phyloP scores from a whole-genome alignment of 1,284 basidiomycete species.

The Trametes hirsuta region DNA sequence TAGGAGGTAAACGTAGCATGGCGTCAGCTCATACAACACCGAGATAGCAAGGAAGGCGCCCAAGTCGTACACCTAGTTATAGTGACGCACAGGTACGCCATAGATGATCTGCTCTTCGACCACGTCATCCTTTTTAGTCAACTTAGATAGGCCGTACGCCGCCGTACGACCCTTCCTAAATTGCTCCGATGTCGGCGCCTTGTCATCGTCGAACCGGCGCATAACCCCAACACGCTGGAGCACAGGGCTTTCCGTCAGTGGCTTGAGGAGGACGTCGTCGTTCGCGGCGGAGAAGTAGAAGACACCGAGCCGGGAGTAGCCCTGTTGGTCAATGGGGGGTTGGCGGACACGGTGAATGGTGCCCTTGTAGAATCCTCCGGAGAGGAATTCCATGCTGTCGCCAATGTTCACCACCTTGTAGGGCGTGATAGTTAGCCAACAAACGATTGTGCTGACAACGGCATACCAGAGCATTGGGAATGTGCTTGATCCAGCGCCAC shows the following conservation, averaged over 20 bases:
- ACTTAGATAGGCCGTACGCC: constrained; percentile 37
- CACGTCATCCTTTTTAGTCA: constrained; percentile 32
- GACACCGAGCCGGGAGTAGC: constrained; percentile 44
- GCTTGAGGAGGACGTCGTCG: constrained; percentile 35
- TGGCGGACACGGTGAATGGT: constrained; percentile 48
- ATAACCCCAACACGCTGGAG: constrained; percentile 37
- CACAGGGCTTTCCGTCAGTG: constrained; percentile 36
- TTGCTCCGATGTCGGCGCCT: constrained; percentile 42
- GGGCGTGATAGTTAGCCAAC: background rate
- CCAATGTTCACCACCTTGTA: constrained; percentile 45
- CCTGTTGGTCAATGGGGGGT: constrained; percentile 51
- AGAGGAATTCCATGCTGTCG: constrained; percentile 47
- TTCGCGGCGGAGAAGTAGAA: constrained; percentile 45
- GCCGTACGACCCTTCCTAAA: constrained; percentile 45
- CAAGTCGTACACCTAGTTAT: constrained; percentile 29
- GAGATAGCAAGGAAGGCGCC: too few species aligned
- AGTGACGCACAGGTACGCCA: constrained; percentile 40
- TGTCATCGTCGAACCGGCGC: constrained; percentile 34
- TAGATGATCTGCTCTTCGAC: constrained; percentile 39
- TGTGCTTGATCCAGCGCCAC: constrained; percentile 64
- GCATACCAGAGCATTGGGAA: constrained; percentile 58
- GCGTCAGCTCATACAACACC: background rate
- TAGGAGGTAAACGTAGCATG: background rate
- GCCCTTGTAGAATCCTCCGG: constrained; percentile 47
- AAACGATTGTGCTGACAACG: too few species aligned